Percentiles rank a stretch among this genome's conserved stretches.
These are phyloP conservation scores for Podaxis sp. DNA, from an alignment of 768 basidiomycete species.

Conservation along the genomic window DNA sequence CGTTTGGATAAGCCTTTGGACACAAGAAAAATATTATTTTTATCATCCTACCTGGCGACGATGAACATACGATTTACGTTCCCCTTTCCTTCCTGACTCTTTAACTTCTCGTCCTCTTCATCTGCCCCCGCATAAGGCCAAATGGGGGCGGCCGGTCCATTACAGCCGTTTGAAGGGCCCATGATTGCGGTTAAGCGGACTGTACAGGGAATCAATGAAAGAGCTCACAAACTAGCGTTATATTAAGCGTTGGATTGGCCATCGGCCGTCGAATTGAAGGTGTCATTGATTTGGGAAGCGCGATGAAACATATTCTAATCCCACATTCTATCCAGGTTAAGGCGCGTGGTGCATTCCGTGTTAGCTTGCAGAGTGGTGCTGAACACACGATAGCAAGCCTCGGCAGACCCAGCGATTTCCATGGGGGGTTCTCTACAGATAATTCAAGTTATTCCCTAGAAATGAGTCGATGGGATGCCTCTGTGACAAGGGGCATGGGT, in stretches of 20 bases:
- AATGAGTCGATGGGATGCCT: neutral
- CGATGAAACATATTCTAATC: neutral
- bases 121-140: neutral
- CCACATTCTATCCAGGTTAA: neutral
- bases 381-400: neutral
- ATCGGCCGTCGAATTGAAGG: conserved; percentile 22
- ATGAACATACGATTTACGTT: neutral
- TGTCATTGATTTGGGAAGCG: conserved; percentile 7
- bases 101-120: neutral
- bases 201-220: conserved; percentile 4
- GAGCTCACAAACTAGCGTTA: neutral
- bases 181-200: neutral
- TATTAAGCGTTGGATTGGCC: conserved; percentile 19
- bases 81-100: neutral
- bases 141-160: conserved; percentile 4
- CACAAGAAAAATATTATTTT: neutral
- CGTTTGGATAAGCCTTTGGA: neutral
- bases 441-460: neutral
- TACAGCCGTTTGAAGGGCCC: conserved; percentile 1
- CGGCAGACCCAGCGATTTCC: neutral
- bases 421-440: neutral
- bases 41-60: neutral
- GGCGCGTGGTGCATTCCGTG: neutral
- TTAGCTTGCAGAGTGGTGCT: neutral
- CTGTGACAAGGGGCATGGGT: neutral